phyloP scores from a whole-genome alignment of 2,329 filamentous ascomycete genomes.

The Calycina marina region DNA sequence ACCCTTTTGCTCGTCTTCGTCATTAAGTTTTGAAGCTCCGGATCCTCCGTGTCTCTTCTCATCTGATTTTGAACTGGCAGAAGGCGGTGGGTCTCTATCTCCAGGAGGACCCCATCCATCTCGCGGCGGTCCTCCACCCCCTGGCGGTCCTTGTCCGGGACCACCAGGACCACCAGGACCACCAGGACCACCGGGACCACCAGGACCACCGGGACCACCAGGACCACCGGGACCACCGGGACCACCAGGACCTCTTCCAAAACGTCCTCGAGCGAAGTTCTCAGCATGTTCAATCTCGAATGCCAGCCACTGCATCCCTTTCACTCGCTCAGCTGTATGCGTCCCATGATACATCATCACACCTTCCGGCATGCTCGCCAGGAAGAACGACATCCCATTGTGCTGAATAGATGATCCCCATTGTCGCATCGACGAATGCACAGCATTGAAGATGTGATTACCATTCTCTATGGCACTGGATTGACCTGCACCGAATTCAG shows the following conservation, averaged over 20 bases:
- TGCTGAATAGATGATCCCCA: constrained; percentile 61
- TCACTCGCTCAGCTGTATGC: constrained; percentile 29
- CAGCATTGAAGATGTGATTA: constrained; percentile 55
- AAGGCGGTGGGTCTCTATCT: too few relatives aligned
- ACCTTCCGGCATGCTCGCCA: constrained; percentile 47
- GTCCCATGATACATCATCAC: constrained; percentile 54
- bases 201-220: neutral
- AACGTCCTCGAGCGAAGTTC: constrained; percentile 36
- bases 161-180: too few relatives aligned
- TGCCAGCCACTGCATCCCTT: constrained; percentile 53
- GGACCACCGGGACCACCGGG: neutral
- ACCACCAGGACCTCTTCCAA: neutral
- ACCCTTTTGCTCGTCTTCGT: neutral
- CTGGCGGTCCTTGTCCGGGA: constrained; percentile 2
- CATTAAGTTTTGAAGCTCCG: neutral
- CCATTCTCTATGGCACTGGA: constrained; percentile 30
- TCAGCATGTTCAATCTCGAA: constrained; percentile 65
- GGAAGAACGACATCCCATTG: constrained; percentile 61
- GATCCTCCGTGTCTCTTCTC: too few relatives aligned
- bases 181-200: neutral
- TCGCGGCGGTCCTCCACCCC: neutral
- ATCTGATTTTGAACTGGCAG: too few relatives aligned
- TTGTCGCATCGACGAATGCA: constrained; percentile 58
- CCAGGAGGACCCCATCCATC: too few relatives aligned
- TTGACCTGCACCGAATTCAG: too few relatives aligned